Evolutionary conservation across 768 basidiomycete genomes (phyloP), one percentile per base, ranked within the genome.

Genomic region (Rubroboletus pulcherrimus): DNA sequence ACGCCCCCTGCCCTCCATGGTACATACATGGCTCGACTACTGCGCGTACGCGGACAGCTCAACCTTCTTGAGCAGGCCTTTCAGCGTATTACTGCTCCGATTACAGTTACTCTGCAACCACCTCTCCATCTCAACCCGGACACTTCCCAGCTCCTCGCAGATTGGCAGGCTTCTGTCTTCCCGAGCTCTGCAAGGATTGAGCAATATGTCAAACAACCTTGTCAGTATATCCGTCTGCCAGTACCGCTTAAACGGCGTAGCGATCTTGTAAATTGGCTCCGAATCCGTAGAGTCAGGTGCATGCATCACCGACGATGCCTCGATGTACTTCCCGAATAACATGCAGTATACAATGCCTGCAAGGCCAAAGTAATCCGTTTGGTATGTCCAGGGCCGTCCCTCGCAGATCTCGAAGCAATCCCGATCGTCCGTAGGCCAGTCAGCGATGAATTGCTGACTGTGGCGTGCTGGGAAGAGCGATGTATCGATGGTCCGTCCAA

Each of bases 351-450:
- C 81, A 64, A 98, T 88, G 43, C 93, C 87, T 0, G 92, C 93
- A 19, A 98, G 82, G n/a, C 97, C 97, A 67, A 85, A 93, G 71
- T 99, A 99, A 70, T 99, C 97, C 4, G 93, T 85, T 73, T 99
- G 91, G 74, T 84, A 97, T 55, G 89, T 94, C 97, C 96, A 99
- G 4, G 91, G 82, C 47, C 78, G 76, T 26, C 82, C 80, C 68
- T 93, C 85, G 47, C 90, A 83, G 64, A 96, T 86, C 77, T 98
- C 95, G 55, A 87, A 78, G 73, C 97, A 99, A 71, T 99, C 97
- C 37, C 89, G 81, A 54, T 86, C 88, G 70, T 98, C 95, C 7
- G 87, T 81, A 17, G 84, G 77, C 93, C 95, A 96, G 61, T 96
- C 92, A 3, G 89, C 86, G 49, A 88, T 73, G 73, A 91, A 99